phyloP scores from a whole-genome alignment of 148 eudicot species.

The Persicaria tinctoria region DNA sequence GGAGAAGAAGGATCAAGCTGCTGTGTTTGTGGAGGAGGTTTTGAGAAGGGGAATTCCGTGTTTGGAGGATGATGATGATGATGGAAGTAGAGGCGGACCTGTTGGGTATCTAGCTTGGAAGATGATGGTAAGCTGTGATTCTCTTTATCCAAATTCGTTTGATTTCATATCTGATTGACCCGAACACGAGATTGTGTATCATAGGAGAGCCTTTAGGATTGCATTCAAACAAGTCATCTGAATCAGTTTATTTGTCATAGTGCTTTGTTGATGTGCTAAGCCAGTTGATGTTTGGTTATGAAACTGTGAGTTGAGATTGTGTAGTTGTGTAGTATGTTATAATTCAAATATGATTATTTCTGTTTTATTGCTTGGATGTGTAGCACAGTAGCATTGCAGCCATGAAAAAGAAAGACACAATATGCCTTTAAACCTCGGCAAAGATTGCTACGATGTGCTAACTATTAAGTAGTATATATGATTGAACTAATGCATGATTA shows the following conservation, averaged over 20 bases:
- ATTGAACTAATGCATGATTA: not conserved
- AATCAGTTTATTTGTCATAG: not conserved
- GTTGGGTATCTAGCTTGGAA: conserved; percentile 97
- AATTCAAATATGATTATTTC: not conserved
- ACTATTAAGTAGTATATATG: not conserved
- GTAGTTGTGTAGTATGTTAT: not conserved
- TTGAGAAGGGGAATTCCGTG: conserved; percentile 45
- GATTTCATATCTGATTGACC: not conserved
- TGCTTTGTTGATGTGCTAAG: not conserved
- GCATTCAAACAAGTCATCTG: not conserved
- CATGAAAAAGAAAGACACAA: not conserved
- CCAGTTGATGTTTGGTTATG: not conserved
- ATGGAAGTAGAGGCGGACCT: conserved; percentile 66
- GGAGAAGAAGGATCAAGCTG: conserved; percentile 47
- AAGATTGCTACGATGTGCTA: not conserved
- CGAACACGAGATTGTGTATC: not conserved
- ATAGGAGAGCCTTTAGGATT: not conserved
- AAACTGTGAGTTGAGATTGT: not conserved
- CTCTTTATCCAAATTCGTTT: not conserved
- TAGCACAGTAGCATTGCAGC: not conserved
- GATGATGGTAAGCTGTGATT: conserved; percentile 57
- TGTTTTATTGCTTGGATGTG: not conserved
- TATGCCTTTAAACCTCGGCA: not conserved
- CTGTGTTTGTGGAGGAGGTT: conserved; percentile 56
- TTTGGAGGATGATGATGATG: conserved; percentile 30